A percentile compares a stretch with the other conserved stretches of the same genome.
Conservation (phyloP, 2,329 filamentous ascomycete genomes). For the Colletotrichum graminicola region DNA sequence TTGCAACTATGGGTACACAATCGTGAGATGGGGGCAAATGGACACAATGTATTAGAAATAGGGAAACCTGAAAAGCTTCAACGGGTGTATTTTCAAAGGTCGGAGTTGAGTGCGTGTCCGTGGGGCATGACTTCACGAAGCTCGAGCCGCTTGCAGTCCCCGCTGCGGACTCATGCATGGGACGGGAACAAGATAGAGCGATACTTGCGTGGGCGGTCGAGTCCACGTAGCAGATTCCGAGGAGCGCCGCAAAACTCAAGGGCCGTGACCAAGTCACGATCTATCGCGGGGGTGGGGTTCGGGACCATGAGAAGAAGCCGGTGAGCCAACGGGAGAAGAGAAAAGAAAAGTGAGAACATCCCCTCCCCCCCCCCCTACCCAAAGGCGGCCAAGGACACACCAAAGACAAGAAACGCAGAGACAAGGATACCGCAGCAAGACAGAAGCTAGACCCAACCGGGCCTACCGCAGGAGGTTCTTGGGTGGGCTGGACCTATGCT, state of each 20-base stretch:
- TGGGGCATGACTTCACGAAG: slow-evolving; percentile 35
- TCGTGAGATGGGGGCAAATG: slow-evolving; percentile 4
- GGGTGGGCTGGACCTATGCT: not conserved
- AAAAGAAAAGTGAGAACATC: slow-evolving; percentile 4
- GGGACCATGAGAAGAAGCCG: not conserved
- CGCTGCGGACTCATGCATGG: slow-evolving; percentile 24
- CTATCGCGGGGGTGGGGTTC: slow-evolving; percentile 37
- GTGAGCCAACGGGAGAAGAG: slow-evolving; percentile 14
- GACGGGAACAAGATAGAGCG: not conserved
- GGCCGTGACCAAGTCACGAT: not conserved
- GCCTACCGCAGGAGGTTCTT: slow-evolving; percentile 21
- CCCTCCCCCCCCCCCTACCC: too few relatives aligned
- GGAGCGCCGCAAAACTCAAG: too few relatives aligned
- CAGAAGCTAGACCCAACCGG: slow-evolving; percentile 24
- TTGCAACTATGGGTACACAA: slow-evolving; percentile 7
- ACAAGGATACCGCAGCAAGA: slow-evolving; percentile 1
- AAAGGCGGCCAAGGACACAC: too few relatives aligned
- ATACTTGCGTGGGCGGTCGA: slow-evolving; percentile 1
- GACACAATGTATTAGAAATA: not conserved
- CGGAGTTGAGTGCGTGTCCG: slow-evolving; percentile 2
- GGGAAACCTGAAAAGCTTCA: slow-evolving; percentile 29
- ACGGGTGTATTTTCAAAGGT: slow-evolving; percentile 27
- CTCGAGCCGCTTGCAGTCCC: slow-evolving; percentile 39
- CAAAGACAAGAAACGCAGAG: not conserved
- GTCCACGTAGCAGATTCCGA: not conserved